Evolutionary conservation across 2,329 filamentous ascomycete species (phyloP).

Genomic region (Calonectria pteridis): DNA sequence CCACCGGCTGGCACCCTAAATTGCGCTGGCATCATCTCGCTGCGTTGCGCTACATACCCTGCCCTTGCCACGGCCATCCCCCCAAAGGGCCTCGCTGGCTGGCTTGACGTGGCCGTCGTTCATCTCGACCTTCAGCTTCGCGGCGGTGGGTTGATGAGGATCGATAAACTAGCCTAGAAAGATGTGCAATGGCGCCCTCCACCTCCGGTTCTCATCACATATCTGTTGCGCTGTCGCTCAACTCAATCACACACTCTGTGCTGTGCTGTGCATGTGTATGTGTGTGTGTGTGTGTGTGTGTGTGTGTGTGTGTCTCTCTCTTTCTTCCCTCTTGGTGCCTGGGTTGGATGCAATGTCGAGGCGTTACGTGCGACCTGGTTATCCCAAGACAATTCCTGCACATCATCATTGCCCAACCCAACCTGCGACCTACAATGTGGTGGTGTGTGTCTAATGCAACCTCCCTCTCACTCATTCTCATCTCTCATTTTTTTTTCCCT

Average conservation of each 20-base stretch:
- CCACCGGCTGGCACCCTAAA: slow-evolving; percentile 13
- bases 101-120: slow-evolving; percentile 27
- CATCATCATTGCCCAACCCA: slow-evolving; percentile 33
- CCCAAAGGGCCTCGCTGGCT: slow-evolving; percentile 13
- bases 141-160: slow-evolving; percentile 10
- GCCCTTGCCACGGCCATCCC: not conserved
- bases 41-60: slow-evolving; percentile 9
- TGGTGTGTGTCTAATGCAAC: slow-evolving; percentile 11
- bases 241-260: not conserved
- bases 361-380: slow-evolving; percentile 8
- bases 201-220: not conserved
- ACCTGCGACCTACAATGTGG: not conserved
- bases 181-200: not conserved
- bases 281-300: not conserved
- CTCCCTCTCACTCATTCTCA: not conserved
- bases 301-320: not conserved
- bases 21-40: slow-evolving; percentile 16
- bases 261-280: not conserved
- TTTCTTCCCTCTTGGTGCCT: not conserved
- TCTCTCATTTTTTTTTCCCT: not conserved
- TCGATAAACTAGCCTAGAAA: slow-evolving; percentile 17
- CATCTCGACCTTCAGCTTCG: slow-evolving; percentile 15
- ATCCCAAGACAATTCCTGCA: slow-evolving; percentile 2
- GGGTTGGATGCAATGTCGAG: slow-evolving; percentile 1
- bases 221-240: not conserved